Evolutionary conservation across 768 basidiomycete genomes (phyloP).

Genomic region (Leccinum fibrillosum): DNA sequence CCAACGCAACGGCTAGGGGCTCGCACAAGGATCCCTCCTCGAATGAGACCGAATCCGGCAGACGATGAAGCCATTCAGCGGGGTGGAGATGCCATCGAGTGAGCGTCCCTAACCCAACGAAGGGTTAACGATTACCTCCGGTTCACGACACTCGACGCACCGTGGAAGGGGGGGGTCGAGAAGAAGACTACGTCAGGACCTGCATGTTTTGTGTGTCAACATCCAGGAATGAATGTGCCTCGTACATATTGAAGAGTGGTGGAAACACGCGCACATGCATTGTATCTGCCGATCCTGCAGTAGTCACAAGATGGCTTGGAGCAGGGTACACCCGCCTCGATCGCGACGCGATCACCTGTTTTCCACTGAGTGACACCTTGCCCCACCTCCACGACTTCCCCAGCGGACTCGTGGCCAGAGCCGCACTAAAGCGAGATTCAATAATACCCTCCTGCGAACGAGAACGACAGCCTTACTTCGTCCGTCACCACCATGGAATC

Average conservation of each 20-base stretch:
- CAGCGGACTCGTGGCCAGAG: constrained; percentile 69
- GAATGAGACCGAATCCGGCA: constrained; percentile 59
- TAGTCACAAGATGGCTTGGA: constrained; percentile 58
- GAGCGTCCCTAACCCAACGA: constrained; percentile 44
- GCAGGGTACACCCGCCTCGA: constrained; percentile 69
- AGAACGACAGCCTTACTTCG: constrained; percentile 38
- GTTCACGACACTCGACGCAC: constrained; percentile 26
- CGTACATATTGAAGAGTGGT: background rate
- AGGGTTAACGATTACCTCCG: background rate
- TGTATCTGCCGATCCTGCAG: constrained; percentile 63
- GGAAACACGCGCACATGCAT: constrained; percentile 42
- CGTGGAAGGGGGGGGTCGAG: constrained; percentile 68
- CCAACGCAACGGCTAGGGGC: constrained; percentile 63
- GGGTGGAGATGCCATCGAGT: constrained; percentile 67
- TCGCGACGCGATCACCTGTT: constrained; percentile 58
- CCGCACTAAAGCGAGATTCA: constrained; percentile 44
- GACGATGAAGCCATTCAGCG: constrained; percentile 63
- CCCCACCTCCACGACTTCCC: constrained; percentile 61
- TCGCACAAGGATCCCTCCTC: constrained; percentile 70
- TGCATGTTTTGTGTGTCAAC: constrained; percentile 9
- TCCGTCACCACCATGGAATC: constrained; percentile 70
- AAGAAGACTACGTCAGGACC: constrained; percentile 56
- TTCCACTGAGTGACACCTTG: constrained; percentile 68
- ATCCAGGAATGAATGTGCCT: no score
- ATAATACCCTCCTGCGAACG: background rate